phyloP scores from a whole-genome alignment of 2,329 filamentous ascomycete species.

The Trichoderma sp. region DNA sequence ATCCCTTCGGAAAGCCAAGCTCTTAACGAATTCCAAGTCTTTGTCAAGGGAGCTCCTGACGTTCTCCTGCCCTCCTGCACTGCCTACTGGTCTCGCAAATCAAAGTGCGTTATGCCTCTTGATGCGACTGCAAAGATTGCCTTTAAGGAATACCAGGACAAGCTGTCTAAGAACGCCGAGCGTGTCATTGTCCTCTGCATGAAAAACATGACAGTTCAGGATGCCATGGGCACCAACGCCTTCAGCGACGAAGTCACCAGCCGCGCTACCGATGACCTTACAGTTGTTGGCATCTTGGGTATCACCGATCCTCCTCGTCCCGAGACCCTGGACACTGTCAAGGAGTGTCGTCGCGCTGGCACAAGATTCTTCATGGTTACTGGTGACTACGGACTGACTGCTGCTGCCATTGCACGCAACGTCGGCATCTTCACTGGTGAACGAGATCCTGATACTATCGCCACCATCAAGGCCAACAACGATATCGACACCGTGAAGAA shows the following conservation, averaged over 20 bases:
- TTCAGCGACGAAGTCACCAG: conserved; percentile 50
- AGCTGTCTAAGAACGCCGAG: conserved; percentile 42
- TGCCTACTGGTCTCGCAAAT: conserved; percentile 35
- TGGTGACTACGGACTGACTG: conserved; percentile 53
- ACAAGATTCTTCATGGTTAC: conserved; percentile 50
- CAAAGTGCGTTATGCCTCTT: conserved; percentile 35
- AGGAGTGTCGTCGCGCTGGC: conserved; percentile 44
- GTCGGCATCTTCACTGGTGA: conserved; percentile 60
- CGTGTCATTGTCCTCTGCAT: conserved; percentile 43
- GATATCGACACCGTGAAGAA: conserved; percentile 18
- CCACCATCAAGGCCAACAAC: conserved; percentile 25
- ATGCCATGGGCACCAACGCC: conserved; percentile 46
- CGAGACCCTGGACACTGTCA: conserved; percentile 42
- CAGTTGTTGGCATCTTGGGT: conserved; percentile 51
- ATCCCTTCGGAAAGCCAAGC: conserved; percentile 29
- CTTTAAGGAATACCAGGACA: conserved; percentile 39
- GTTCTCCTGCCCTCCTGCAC: conserved; percentile 43
- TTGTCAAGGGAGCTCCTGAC: conserved; percentile 55
- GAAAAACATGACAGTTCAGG: conserved; percentile 35
- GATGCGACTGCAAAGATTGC: conserved; percentile 33
- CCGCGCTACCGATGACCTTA: conserved; percentile 42
- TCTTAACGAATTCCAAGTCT: conserved; percentile 39
- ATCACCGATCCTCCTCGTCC: conserved; percentile 48
- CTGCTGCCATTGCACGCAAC: conserved; percentile 63
- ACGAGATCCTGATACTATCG: conserved; percentile 42